These are phyloP conservation scores for Mrakia frigida DNA, from an alignment of 768 basidiomycete species.

Conservation along the genomic window DNA sequence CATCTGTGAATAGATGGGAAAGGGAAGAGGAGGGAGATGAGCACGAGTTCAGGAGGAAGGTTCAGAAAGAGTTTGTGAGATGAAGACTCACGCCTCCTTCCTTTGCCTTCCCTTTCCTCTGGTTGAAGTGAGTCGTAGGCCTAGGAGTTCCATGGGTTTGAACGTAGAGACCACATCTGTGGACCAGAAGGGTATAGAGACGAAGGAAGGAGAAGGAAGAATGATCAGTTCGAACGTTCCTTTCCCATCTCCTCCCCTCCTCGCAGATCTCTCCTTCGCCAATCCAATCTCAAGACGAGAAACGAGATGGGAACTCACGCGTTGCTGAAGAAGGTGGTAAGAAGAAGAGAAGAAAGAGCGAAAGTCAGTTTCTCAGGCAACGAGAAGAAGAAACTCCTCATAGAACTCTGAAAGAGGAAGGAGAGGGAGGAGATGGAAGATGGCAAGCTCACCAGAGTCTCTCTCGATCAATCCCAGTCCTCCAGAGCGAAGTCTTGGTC, in stretches of 20 bases:
- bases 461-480: slow-evolving; percentile 29
- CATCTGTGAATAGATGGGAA: not conserved
- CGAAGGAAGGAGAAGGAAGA: not conserved
- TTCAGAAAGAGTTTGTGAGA: not conserved
- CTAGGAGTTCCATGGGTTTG: slow-evolving; percentile 31
- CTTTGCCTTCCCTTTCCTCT: slow-evolving; percentile 29
- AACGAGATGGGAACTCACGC: slow-evolving; percentile 15
- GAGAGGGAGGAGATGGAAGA: not conserved
- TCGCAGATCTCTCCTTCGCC: not conserved
- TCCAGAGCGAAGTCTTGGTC: slow-evolving; percentile 30
- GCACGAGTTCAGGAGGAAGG: not conserved
- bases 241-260: not conserved
- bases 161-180: slow-evolving; percentile 23
- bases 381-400: not conserved
- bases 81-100: slow-evolving; percentile 5
- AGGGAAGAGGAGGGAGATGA: not conserved
- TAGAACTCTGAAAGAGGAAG: not conserved
- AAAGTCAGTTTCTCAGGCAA: not conserved
- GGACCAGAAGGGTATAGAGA: not conserved
- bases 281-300: too few relatives aligned
- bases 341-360: not conserved
- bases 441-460: slow-evolving; percentile 29
- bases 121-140: slow-evolving; percentile 29
- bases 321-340: slow-evolving; percentile 14
- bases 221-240: slow-evolving; percentile 3